Evolutionary conservation across 2,329 filamentous ascomycete species (phyloP), one percentile per base, ranked within the genome.

Genomic region (Penicillium sp.): DNA sequence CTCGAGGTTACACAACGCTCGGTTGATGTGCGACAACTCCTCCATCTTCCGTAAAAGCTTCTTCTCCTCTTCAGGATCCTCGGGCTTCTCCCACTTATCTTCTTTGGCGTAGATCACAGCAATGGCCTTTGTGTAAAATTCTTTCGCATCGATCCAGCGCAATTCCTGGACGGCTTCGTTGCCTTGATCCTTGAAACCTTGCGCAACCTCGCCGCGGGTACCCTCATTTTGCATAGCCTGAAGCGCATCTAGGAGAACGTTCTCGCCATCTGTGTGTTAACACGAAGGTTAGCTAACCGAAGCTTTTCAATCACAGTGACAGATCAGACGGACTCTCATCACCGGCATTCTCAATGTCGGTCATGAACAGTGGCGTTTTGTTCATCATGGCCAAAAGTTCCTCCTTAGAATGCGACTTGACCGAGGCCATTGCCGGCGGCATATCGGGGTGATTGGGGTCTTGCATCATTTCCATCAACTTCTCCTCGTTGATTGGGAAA

Each of bases 201-300:
- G 76, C 18, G 86, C 88, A 56, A 95, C 87, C 70, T 97, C 93
- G 9, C 86, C 81, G 45, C 89, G 85, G 8, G 91, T 92, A 18
- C 94, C 95, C 76, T 99, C 94, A 69, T 96, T 96, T 28, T 90
- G 90, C 36, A 99, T 78, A 0, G 94, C 93, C 68, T 89, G 88
- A 54, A 99, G 80, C 0, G 94, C 95, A 64, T 95, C 91, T 0
- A 96, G 79, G 61, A 89, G 85, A 56, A 87, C 79, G 67, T 96
- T 96, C 59, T 95, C 88, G 63, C 89, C 80, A 52, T 74, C 75
- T 76, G 53, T 38, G 52, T 39, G 58, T 39, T 18, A 39, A 51
- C 28, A 24, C 26, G 12, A 21, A 36, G 13, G 29, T 48, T 10
- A 50, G 48, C 33, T 16, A 53, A 41, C 47, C 41, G 9, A 15